These are phyloP conservation scores for Verticillium albo-atrum DNA, from an alignment of 2,329 filamentous ascomycete genomes.

Conservation along the genomic window DNA sequence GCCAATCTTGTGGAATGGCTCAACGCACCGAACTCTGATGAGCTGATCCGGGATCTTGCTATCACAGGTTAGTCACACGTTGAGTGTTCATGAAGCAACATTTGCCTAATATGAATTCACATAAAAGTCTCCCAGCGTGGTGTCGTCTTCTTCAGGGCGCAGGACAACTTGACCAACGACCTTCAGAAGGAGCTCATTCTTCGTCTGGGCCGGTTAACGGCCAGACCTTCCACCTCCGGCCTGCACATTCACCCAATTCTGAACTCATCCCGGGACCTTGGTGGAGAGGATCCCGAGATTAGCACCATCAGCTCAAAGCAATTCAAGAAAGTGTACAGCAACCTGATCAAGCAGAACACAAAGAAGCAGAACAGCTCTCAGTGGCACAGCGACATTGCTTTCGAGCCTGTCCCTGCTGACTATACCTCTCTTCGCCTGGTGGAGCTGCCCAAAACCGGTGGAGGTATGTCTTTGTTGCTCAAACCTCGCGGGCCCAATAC, in stretches of 20 bases:
- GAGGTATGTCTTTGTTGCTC: slow-evolving; percentile 17
- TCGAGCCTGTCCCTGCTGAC: slow-evolving; percentile 55
- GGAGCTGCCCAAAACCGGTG: slow-evolving; percentile 50
- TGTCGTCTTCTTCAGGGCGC: slow-evolving; percentile 61
- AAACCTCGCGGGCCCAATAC: not conserved
- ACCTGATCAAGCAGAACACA: slow-evolving; percentile 17
- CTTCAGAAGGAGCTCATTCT: slow-evolving; percentile 57
- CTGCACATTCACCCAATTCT: slow-evolving; percentile 58
- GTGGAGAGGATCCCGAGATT: slow-evolving; percentile 48
- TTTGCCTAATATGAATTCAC: not conserved
- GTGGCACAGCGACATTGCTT: slow-evolving; percentile 53
- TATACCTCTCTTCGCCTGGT: slow-evolving; percentile 57
- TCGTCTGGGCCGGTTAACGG: slow-evolving; percentile 53
- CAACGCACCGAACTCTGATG: slow-evolving; percentile 49
- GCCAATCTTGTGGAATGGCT: slow-evolving; percentile 52
- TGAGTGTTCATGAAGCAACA: not conserved
- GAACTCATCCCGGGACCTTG: slow-evolving; percentile 49
- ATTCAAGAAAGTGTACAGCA: slow-evolving; percentile 32
- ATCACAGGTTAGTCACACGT: slow-evolving; percentile 45
- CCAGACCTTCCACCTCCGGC: slow-evolving; percentile 51
- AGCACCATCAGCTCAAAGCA: slow-evolving; percentile 54
- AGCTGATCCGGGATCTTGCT: slow-evolving; percentile 53
- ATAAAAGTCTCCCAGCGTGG: slow-evolving; percentile 53
- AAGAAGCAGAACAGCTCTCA: slow-evolving; percentile 24
- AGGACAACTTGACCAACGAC: slow-evolving; percentile 52